These are phyloP conservation scores for Climacium dendroides DNA, from an alignment of 225 moss, liverwort and hornwort genomes.

Conservation along the genomic window DNA sequence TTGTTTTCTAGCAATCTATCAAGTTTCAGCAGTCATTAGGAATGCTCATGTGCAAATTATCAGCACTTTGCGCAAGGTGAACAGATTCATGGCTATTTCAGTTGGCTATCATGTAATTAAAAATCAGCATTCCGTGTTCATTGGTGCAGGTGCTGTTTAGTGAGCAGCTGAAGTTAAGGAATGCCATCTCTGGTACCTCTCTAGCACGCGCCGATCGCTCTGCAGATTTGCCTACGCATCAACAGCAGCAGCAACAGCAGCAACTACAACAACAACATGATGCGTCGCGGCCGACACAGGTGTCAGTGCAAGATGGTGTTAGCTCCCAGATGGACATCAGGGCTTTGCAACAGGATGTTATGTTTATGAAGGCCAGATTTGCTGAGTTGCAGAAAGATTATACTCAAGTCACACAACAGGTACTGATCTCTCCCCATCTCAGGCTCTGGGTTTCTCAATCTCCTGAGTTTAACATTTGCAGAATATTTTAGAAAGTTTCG, in stretches of 20 bases:
- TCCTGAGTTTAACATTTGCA: background rate
- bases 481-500: background rate
- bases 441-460: background rate
- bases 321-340: constrained; percentile 61
- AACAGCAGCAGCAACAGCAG: background rate
- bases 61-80: background rate
- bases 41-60: background rate
- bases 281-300: background rate
- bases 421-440: background rate
- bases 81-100: background rate
- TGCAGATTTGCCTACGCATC: background rate
- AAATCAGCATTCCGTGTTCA: background rate
- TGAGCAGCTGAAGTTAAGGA: constrained; percentile 78
- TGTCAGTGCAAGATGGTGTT: constrained; percentile 16
- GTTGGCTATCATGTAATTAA: background rate
- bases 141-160: constrained; percentile 51
- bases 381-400: constrained; percentile 82
- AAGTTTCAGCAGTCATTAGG: background rate
- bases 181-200: constrained; percentile 34
- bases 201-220: constrained; percentile 12
- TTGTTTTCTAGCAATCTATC: background rate
- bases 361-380: constrained; percentile 86
- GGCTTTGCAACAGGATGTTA: constrained; percentile 63
- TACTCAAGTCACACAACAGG: constrained; percentile 53
- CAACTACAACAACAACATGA: background rate